A percentile compares a stretch with the other conserved stretches of the same genome.
Conservation (phyloP, 352 stramenopile species). For the Aphanomyces stellatus region DNA sequence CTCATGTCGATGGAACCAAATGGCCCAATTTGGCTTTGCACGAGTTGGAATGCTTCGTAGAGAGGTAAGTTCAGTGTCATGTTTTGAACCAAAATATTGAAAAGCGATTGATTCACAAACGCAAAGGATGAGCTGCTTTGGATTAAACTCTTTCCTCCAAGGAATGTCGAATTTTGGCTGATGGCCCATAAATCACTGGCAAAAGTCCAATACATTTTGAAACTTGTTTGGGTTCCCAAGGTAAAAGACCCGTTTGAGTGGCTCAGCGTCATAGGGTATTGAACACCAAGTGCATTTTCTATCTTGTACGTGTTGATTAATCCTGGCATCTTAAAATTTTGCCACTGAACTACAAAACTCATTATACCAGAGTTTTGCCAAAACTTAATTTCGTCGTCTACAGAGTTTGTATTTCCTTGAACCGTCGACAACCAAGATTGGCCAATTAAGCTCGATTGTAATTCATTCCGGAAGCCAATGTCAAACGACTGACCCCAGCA, state of each 20-base stretch:
- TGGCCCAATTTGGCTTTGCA: neutral
- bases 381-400: neutral
- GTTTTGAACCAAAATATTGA: neutral
- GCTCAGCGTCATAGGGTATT: neutral
- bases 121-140: neutral
- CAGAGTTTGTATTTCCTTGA: neutral
- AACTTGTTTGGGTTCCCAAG: neutral
- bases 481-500: neutral
- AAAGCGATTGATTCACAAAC: neutral
- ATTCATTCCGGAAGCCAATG: neutral
- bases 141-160: neutral
- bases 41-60: neutral
- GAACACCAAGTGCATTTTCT: neutral
- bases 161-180: neutral
- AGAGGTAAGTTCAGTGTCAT: neutral
- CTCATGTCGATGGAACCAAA: constrained; percentile 14
- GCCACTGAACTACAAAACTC: neutral
- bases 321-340: constrained; percentile 2
- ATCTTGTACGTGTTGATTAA: neutral
- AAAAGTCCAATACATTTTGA: constrained; percentile 14
- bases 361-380: neutral
- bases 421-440: neutral
- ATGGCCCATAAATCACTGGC: constrained; percentile 5
- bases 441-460: neutral
- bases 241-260: neutral